These are phyloP conservation scores for Anisogramma anomala DNA, from an alignment of 2,329 filamentous ascomycete genomes.

Conservation along the genomic window DNA sequence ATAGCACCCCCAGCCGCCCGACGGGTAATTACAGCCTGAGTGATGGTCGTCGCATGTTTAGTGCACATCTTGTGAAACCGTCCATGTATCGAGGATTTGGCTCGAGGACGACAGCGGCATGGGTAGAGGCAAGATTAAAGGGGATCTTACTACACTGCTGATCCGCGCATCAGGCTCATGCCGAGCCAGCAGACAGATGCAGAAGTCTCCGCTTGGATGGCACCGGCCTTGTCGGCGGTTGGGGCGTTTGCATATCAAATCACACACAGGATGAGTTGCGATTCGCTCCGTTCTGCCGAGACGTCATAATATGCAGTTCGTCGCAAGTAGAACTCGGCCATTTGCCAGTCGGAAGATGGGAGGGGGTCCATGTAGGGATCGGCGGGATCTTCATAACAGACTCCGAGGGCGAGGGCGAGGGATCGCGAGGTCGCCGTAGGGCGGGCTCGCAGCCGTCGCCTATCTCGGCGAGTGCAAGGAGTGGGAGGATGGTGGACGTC, in stretches of 20 bases:
- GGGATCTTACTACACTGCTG: constrained; percentile 12
- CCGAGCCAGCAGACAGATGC: constrained; percentile 4
- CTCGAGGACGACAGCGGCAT: constrained; percentile 1
- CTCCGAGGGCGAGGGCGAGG: no score
- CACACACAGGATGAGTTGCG: background rate
- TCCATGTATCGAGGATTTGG: no score
- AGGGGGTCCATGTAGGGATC: constrained; percentile 1
- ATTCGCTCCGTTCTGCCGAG: background rate
- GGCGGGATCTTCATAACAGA: constrained; percentile 4
- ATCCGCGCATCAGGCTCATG: constrained; percentile 14
- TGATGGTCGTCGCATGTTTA: no score
- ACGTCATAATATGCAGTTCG: background rate
- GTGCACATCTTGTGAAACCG: no score
- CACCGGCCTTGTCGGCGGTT: background rate
- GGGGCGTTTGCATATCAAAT: background rate
- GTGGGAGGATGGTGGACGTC: no score
- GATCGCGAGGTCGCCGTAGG: no score
- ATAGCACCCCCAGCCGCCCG: no score
- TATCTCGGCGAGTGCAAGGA: no score
- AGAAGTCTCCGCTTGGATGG: constrained; percentile 8
- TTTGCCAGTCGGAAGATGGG: constrained; percentile 9
- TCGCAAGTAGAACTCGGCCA: constrained; percentile 6
- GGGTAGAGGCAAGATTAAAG: constrained; percentile 10
- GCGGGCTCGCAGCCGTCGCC: no score
- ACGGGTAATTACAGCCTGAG: no score